A percentile compares a stretch with the other conserved stretches of the same genome.
Conservation (phyloP, 345 rosid species). For the Arabidopsis arenosa region DNA sequence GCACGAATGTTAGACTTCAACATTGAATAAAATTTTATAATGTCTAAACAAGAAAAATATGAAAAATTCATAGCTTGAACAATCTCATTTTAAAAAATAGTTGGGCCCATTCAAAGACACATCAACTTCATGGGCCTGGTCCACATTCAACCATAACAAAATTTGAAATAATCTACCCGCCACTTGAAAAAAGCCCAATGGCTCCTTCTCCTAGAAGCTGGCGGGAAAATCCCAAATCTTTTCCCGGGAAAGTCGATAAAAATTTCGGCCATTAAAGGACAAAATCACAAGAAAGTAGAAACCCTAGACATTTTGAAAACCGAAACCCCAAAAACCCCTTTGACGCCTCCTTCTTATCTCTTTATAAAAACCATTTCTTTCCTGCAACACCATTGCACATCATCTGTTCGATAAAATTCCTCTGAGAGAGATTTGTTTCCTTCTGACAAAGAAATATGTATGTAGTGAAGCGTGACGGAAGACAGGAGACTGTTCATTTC, state of each 20-base stretch:
- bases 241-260: conserved; percentile 24
- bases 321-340: conserved; percentile 4
- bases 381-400: neutral
- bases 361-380: conserved; percentile 14
- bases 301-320: conserved; percentile 27
- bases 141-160: conserved; percentile 22
- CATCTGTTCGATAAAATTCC: conserved; percentile 6
- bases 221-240: conserved; percentile 48
- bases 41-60: neutral
- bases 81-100: neutral
- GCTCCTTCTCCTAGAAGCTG: conserved; percentile 21
- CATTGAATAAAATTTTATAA: neutral
- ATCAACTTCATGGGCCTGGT: conserved; percentile 10
- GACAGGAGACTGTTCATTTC: conserved; percentile 89
- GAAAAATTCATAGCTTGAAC: neutral
- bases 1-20: conserved; percentile 1
- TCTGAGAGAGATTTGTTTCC: neutral
- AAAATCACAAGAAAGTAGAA: conserved; percentile 14
- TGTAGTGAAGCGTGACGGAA: conserved; percentile 93
- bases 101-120: no score
- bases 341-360: conserved; percentile 28
- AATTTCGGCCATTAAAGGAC: conserved; percentile 25
- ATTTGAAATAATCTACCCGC: conserved; percentile 24
- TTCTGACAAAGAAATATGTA: conserved; percentile 56
- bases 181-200: conserved; percentile 24